Base-by-base conservation (phyloP, 805 yeast species). In the Vanderwaltozyma tropicalis region DNA sequence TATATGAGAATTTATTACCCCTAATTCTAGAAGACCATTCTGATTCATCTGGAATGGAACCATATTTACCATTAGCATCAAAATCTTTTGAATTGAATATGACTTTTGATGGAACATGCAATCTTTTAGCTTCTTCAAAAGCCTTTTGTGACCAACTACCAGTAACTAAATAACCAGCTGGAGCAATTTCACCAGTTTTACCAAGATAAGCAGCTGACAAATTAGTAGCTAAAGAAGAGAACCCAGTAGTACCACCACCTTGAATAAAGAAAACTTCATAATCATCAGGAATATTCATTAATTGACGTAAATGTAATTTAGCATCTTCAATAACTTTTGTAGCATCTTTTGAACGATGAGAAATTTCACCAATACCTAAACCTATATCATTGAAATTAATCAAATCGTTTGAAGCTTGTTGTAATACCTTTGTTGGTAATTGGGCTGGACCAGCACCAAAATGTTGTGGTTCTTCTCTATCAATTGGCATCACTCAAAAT, bases 381-480 rank as follows among this genome's bases (percentile, higher is more conserved):
- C 88, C 94, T 25, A 69, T 64, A 30, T 66, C 69, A 38, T 81
- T 66, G 62, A 74, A 92, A 52, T 78, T 74, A 43, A 92, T 57
- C 45, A 92, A 67, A 57, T 92, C 97, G 24, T 60, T 57, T 2
- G 96, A 94, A 5, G 96, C 95, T 63, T 84, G 80, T 62, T 85
- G 80, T 38, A 92, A 71, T 2, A 89, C 97, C 4, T 62, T 54
- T 3, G 89, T 77, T 25, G 97, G 96, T 31, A 92, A 69, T 37
- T 79, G 71, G 1, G 98, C 98, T 34, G 99, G 99, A 12, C 99
- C 99, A n/a, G 99, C 97, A 40, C 97, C 98, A 53, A 86, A 92
- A 59, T 92, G 84, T 53, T 74, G 67, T 39, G 87, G 86, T 53
- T 78, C 78, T 58, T 70, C 78, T 66, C 89, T 75, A 33, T 73